phyloP scores from a whole-genome alignment of 768 basidiomycete genomes.

The Boletus sp. region DNA sequence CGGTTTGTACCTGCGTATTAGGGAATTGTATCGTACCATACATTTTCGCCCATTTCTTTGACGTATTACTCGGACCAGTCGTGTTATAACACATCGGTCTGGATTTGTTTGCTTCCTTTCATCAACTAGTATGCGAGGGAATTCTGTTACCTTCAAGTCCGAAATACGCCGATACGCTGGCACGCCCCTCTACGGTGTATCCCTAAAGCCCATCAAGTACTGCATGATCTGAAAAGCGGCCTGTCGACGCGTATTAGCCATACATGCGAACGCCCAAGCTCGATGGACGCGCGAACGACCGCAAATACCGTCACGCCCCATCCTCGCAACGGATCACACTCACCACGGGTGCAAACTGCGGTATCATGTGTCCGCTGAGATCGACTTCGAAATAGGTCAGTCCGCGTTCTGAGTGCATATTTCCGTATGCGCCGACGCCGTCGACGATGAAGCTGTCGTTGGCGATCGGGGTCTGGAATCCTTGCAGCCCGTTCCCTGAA shows the following conservation, averaged over 20 bases:
- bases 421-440: conserved; percentile 66
- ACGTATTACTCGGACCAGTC: too few relatives aligned
- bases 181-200: conserved; percentile 31
- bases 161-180: too few relatives aligned
- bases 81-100: too few relatives aligned
- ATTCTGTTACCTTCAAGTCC: too few relatives aligned
- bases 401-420: conserved; percentile 62
- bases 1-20: too few relatives aligned
- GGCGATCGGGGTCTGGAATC: conserved; percentile 68
- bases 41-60: too few relatives aligned
- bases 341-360: conserved; percentile 63
- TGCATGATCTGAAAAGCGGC: conserved; percentile 71
- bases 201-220: conserved; percentile 63
- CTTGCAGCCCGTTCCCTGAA: conserved; percentile 41
- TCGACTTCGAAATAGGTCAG: conserved; percentile 66
- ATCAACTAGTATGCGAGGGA: too few relatives aligned
- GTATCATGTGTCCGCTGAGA: conserved; percentile 75
- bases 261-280: neutral
- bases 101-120: too few relatives aligned
- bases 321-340: conserved; percentile 18
- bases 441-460: conserved; percentile 70
- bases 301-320: neutral
- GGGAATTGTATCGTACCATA: too few relatives aligned
- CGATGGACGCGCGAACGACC: neutral
- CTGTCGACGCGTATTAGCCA: conserved; percentile 29